phyloP scores from a whole-genome alignment of 2,329 filamentous ascomycete genomes.

The Claviceps purpurea region DNA sequence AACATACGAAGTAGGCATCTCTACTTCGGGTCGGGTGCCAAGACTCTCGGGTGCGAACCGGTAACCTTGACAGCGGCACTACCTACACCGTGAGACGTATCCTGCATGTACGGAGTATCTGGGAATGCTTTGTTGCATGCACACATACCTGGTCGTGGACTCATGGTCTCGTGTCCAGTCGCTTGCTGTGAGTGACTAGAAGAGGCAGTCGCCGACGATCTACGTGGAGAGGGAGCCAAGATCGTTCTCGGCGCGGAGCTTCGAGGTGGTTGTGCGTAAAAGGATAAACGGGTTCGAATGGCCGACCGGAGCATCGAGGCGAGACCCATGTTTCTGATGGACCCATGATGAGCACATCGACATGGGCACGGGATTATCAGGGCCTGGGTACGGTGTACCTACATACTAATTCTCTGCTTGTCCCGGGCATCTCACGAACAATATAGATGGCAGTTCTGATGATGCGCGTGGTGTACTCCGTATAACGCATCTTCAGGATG shows the following conservation, averaged over 20 bases:
- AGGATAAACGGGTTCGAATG: background rate
- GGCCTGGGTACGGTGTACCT: background rate
- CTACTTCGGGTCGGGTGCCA: background rate
- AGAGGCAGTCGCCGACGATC: background rate
- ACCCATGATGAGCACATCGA: background rate
- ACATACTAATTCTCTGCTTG: background rate
- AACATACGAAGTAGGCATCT: background rate
- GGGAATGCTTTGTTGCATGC: background rate
- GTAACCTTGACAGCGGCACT: background rate
- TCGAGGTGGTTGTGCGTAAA: background rate
- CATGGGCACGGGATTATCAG: background rate
- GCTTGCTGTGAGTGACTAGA: background rate
- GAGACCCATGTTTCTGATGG: background rate
- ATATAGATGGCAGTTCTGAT: background rate
- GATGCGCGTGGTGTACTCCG: background rate
- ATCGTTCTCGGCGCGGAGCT: background rate
- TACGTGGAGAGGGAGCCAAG: background rate
- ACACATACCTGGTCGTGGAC: background rate
- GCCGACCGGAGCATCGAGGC: background rate
- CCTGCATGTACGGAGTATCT: background rate
- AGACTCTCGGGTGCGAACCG: background rate
- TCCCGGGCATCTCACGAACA: background rate
- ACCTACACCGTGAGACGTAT: background rate
- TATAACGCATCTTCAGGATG: background rate
- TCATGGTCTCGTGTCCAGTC: background rate